phyloP scores from a whole-genome alignment of 306 rosid genomes.

The Glycine soja region DNA sequence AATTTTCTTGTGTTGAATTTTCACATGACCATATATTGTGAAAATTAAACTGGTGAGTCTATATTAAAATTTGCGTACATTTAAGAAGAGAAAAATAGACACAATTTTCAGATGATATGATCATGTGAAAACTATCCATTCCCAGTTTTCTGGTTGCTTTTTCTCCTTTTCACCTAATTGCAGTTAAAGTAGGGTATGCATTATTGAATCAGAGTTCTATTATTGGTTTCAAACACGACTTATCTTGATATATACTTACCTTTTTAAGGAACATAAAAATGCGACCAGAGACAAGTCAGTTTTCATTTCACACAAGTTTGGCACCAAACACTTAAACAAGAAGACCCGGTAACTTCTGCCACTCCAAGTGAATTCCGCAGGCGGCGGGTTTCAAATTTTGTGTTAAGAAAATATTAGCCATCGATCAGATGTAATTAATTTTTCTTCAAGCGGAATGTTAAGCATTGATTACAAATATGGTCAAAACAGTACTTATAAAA shows the following conservation, averaged over 20 bases:
- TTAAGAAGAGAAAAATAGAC: not conserved
- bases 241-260: not conserved
- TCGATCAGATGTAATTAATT: not conserved
- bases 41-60: too few species aligned
- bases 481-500: not conserved
- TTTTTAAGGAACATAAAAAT: not conserved
- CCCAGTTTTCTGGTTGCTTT: constrained; percentile 21
- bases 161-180: constrained; percentile 45
- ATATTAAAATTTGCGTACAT: not conserved
- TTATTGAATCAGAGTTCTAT: constrained; percentile 24
- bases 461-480: not conserved
- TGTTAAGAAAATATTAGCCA: not conserved
- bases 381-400: not conserved
- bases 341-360: constrained; percentile 28
- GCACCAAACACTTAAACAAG: not conserved
- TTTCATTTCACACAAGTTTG: constrained; percentile 19
- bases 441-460: not conserved
- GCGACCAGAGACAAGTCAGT: not conserved
- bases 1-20: not conserved
- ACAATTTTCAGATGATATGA: not conserved
- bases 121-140: not conserved
- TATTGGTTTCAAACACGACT: not conserved
- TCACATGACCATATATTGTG: not conserved
- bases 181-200: constrained; percentile 45
- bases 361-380: constrained; percentile 20